Conservation (phyloP, 257 asterid genomes). For the Pogostemon cablin region DNA sequence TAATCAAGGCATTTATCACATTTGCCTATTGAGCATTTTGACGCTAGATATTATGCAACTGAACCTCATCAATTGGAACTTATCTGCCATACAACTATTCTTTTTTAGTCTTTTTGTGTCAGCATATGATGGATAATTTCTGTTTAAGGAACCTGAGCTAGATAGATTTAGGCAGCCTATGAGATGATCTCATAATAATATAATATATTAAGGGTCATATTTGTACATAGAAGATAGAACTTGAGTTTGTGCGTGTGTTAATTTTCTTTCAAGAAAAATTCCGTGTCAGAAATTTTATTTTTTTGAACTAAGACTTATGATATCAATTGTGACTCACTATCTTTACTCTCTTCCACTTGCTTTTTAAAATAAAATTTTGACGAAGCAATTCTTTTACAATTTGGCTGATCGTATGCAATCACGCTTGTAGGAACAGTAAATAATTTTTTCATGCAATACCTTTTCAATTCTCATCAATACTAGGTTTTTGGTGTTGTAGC, state of each 20-base stretch:
- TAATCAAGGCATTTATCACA: slow-evolving; percentile 12
- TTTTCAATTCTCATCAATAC: background rate
- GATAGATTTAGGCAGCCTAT: background rate
- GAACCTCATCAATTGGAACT: slow-evolving; percentile 3
- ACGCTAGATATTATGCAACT: slow-evolving; percentile 11
- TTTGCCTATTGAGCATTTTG: slow-evolving; percentile 20
- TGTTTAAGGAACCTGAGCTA: background rate
- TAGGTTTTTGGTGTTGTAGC: background rate
- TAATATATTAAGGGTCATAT: background rate
- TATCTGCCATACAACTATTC: slow-evolving; percentile 9
- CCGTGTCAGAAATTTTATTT: background rate
- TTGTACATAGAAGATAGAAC: background rate
- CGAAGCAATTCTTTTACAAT: background rate
- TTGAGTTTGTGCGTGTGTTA: background rate
- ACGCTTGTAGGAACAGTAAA: background rate
- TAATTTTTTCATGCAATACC: slow-evolving; percentile 17
- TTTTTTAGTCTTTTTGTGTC: background rate
- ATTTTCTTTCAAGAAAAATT: background rate
- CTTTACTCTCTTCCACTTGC: background rate
- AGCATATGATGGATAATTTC: slow-evolving; percentile 15
- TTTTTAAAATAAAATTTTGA: background rate
- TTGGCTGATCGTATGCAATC: slow-evolving; percentile 3
- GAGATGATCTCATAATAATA: background rate
- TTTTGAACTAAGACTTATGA: background rate
- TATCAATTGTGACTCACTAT: background rate